Evolutionary conservation across 2,329 filamentous ascomycete genomes (phyloP), one percentile per base, ranked within the genome.

Genomic region (Pyricularia grisea): DNA sequence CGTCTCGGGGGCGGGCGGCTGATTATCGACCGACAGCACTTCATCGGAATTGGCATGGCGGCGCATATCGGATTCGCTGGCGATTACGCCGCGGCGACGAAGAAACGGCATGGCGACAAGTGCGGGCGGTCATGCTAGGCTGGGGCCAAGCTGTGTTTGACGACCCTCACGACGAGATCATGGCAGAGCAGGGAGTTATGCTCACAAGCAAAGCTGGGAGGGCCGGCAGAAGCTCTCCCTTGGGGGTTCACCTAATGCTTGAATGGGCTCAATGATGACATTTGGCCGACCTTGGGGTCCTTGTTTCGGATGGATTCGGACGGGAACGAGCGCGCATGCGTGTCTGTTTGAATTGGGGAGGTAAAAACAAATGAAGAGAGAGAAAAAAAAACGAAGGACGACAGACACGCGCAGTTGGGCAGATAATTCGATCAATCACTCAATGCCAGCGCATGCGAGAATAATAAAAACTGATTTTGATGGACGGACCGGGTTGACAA

Each of bases 51-150:
- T 75, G 68, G 82, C 82, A 73, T 85, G 84, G 68, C 84, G 84
- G 76, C 84, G 84, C 80, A 85, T 86, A 72, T 88, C 85, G 71
- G 81, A 82, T 76, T 88, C 85, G 81, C 83, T 87, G 79, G 82
- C 84, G 81, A 83, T 80, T 74, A 84, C 85, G 80, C 84, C 85
- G 77, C 85, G 85, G 78, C 85, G 85, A 79, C 86, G 86, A 79
- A 88, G 80, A 74, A 88, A 86, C 75, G 86, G 85, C 86, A 88
- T 88, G 74, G 72, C 79, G 76, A 75, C 74, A 70, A 73, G 67
- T 70, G 66, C 66, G 36, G 70, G 71, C 71, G 70, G 69, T 72
- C 72, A 74, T 73, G 70, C 71, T 73, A 73, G 42, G 60, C 60
- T 61, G 31, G 61, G 31, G 17, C 25, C 27, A 25, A 36, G 25